A percentile compares a stretch with the other conserved stretches of the same genome.
phyloP scores from a whole-genome alignment of 768 basidiomycete species.

The Pilatotrama ljubarskyi region DNA sequence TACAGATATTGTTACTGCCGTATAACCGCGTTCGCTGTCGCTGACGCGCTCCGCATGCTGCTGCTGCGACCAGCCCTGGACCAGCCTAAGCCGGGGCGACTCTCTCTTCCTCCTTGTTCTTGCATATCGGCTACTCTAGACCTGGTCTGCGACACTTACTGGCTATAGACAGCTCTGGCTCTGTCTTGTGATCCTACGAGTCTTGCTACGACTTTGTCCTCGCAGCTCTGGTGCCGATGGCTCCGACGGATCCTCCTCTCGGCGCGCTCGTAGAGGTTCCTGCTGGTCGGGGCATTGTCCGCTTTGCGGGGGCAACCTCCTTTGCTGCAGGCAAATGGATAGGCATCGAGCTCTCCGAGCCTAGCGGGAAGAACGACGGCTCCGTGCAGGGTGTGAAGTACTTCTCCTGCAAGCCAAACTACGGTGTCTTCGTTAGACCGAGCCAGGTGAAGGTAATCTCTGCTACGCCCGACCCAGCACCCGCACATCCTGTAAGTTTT shows the following conservation, averaged over 20 bases:
- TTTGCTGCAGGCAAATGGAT: constrained; percentile 94
- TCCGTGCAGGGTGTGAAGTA: constrained; percentile 76
- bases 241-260: constrained; percentile 46
- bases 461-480: constrained; percentile 21
- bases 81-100: not conserved
- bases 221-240: constrained; percentile 28
- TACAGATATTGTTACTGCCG: not conserved
- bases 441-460: constrained; percentile 72
- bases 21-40: not conserved
- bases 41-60: constrained; percentile 9
- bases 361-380: constrained; percentile 95
- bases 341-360: constrained; percentile 82
- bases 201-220: not conserved
- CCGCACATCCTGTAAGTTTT: constrained; percentile 18
- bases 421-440: constrained; percentile 89
- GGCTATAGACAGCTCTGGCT: not conserved
- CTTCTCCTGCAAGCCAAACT: constrained; percentile 71
- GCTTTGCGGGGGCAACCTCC: constrained; percentile 80
- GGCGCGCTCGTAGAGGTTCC: constrained; percentile 80
- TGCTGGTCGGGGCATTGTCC: constrained; percentile 79
- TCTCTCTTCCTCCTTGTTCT: not conserved
- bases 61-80: not conserved
- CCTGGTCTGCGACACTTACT: not conserved
- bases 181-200: not conserved
- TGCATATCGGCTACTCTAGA: not conserved